Evolutionary conservation across 306 rosid genomes (phyloP).

Genomic region (Pyrus communis): DNA sequence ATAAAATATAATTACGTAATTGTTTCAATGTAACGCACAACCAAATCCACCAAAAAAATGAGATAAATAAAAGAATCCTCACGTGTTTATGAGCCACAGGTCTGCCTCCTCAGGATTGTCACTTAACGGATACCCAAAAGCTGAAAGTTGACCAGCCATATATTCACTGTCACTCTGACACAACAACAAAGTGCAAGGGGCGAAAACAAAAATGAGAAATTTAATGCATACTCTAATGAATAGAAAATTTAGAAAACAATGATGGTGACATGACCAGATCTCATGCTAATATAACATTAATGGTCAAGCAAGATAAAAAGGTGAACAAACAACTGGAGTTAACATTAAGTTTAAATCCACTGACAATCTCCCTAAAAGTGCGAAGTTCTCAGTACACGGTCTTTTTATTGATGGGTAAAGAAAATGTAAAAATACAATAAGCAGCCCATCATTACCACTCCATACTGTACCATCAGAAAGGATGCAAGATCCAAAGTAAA

Average conservation of each 20-base stretch:
- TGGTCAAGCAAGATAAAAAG: not conserved
- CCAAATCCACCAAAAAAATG: not conserved
- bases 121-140: conserved; percentile 75
- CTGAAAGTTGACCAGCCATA: conserved; percentile 97
- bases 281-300: not conserved
- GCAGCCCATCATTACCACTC: not conserved
- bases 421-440: not conserved
- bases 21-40: not conserved
- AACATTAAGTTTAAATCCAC: not conserved
- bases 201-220: not conserved
- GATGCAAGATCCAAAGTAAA: not conserved
- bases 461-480: not conserved
- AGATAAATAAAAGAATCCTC: conserved; percentile 20
- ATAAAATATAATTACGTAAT: not conserved
- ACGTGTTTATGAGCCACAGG: conserved; percentile 97
- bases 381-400: not conserved
- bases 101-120: conserved; percentile 85
- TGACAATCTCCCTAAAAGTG: not conserved
- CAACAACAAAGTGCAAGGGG: not conserved
- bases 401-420: not conserved
- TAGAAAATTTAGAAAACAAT: not conserved
- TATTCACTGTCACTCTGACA: conserved; percentile 91
- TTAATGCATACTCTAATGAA: not conserved
- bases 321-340: not conserved
- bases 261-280: not conserved